Conservation (phyloP, 129 eudicot genomes). For the Centaurea solstitialis region DNA sequence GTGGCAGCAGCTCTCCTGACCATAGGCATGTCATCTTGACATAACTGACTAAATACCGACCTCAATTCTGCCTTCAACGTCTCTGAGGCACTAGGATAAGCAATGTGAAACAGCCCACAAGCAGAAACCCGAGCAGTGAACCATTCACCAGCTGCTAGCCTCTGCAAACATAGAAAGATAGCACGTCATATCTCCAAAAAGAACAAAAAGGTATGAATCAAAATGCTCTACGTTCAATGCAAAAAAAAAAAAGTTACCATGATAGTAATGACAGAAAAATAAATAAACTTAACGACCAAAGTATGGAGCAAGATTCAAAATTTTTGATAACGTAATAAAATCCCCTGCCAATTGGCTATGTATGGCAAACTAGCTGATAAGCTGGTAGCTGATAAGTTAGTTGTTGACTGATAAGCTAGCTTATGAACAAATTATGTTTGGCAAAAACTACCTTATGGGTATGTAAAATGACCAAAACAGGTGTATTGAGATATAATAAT, state of each 20-base stretch:
- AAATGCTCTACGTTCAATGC: not conserved
- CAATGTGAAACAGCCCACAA: constrained; percentile 95
- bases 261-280: not conserved
- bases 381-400: no score
- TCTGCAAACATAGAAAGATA: constrained; percentile 38
- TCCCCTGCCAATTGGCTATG: not conserved
- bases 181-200: constrained; percentile 5
- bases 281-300: not conserved
- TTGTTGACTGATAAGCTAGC: no score
- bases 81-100: constrained; percentile 94
- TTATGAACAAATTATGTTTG: no score
- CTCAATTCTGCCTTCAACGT: constrained; percentile 77
- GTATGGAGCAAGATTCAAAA: not conserved
- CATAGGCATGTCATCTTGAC: constrained; percentile 99
- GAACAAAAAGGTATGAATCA: not conserved
- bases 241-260: constrained; percentile 6
- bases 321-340: not conserved
- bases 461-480: no score
- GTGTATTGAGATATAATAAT: no score
- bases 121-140: constrained; percentile 98
- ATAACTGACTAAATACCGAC: constrained; percentile 79
- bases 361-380: no score
- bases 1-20: constrained; percentile 97
- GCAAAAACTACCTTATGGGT: no score
- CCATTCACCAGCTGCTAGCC: constrained; percentile 99